Evolutionary conservation across 164 flowering plant genomes (phyloP).

Genomic region (Buxus sempervirens): DNA sequence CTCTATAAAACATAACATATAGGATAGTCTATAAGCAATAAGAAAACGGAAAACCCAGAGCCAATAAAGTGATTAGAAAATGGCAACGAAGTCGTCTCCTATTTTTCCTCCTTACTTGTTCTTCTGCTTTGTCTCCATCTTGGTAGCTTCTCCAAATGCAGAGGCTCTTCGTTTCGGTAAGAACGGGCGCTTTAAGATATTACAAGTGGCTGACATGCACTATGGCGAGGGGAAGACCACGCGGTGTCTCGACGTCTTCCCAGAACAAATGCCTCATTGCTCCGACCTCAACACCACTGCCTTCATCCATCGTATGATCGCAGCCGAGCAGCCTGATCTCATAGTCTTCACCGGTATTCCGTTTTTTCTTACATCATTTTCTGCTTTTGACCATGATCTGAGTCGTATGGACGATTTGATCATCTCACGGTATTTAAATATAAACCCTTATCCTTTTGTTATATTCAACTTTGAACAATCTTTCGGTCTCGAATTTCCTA

Average conservation of each 20-base stretch:
- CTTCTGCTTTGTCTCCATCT: background rate
- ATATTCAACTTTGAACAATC: too few species aligned
- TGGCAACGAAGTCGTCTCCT: too few species aligned
- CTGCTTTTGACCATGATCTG: background rate
- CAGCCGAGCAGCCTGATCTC: slow-evolving; percentile 76
- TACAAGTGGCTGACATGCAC: slow-evolving; percentile 97
- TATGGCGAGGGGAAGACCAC: slow-evolving; percentile 67
- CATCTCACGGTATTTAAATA: background rate
- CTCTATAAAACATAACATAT: too few species aligned
- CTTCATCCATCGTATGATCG: slow-evolving; percentile 63
- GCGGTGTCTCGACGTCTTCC: slow-evolving; percentile 58
- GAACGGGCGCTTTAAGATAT: slow-evolving; percentile 71
- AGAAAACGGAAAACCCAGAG: too few species aligned
- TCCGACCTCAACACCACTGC: slow-evolving; percentile 95
- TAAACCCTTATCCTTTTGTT: too few species aligned
- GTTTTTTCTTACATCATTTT: background rate
- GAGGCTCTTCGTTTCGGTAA: slow-evolving; percentile 11
- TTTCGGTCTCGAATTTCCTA: too few species aligned
- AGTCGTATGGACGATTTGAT: too few species aligned
- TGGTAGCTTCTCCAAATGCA: background rate
- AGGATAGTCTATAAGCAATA: too few species aligned
- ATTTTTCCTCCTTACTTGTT: too few species aligned
- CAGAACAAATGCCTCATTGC: slow-evolving; percentile 48
- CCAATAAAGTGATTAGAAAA: too few species aligned
- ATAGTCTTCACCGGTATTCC: slow-evolving; percentile 83